Evolutionary conservation across 768 basidiomycete genomes (phyloP).

Genomic region (Tricholoma sp.): DNA sequence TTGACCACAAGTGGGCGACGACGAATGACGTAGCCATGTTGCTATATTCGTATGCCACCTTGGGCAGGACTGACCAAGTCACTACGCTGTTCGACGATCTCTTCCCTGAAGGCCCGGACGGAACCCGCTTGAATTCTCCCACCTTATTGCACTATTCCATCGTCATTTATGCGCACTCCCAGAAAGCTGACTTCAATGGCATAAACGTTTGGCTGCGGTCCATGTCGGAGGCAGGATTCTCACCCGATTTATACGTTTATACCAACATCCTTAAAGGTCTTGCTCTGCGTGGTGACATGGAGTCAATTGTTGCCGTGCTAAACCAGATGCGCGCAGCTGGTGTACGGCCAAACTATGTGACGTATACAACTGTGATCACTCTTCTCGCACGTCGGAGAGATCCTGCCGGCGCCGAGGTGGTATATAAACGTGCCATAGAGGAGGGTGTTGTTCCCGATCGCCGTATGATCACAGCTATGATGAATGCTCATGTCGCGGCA

Average conservation of each 20-base stretch:
- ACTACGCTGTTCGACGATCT: constrained; percentile 48
- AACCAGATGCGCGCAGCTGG: constrained; percentile 55
- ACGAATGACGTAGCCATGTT: constrained; percentile 35
- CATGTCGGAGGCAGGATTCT: constrained; percentile 43
- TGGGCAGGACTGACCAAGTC: constrained; percentile 36
- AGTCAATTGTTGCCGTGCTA: constrained; percentile 44
- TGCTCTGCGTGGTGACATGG: constrained; percentile 48
- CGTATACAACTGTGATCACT: constrained; percentile 67
- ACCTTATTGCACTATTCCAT: constrained; percentile 47
- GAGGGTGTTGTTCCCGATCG: constrained; percentile 62
- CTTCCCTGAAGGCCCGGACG: constrained; percentile 37
- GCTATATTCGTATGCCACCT: constrained; percentile 51
- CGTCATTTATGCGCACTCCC: constrained; percentile 51
- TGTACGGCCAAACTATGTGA: constrained; percentile 39
- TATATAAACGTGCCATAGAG: constrained; percentile 58
- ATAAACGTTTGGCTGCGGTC: constrained; percentile 51
- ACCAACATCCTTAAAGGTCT: constrained; percentile 57
- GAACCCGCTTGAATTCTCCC: constrained; percentile 32
- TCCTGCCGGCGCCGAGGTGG: constrained; percentile 54
- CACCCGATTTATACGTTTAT: constrained; percentile 53
- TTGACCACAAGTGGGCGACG: constrained; percentile 20
- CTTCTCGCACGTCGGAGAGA: constrained; percentile 61
- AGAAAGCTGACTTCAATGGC: constrained; percentile 39
- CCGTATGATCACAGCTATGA: constrained; percentile 61
- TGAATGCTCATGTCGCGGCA: constrained; percentile 80